Conservation (phyloP, 257 asterid species). For the Gynochthodes officinalis region DNA sequence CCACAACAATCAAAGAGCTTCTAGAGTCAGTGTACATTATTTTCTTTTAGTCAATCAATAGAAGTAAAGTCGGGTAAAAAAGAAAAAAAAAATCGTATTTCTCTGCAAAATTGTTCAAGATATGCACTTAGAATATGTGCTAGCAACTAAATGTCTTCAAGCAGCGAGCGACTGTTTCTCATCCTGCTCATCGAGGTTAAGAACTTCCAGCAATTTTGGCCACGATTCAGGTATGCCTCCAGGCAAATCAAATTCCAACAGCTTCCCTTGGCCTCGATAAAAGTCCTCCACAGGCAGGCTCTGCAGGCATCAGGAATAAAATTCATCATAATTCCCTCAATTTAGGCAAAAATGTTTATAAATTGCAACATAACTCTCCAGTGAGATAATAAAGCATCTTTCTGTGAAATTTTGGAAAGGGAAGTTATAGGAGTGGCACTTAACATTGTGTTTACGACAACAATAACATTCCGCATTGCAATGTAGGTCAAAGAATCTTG, state of each 20-base stretch:
- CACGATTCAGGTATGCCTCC: slow-evolving; percentile 92
- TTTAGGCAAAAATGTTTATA: not conserved
- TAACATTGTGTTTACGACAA: not conserved
- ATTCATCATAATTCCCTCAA: not conserved
- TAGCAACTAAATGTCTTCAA: slow-evolving; percentile 29
- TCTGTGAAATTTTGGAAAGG: not conserved
- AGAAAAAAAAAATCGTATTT: slow-evolving; percentile 14
- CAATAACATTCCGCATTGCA: not conserved
- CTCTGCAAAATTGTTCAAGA: slow-evolving; percentile 49
- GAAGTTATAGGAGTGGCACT: not conserved
- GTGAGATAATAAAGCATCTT: not conserved
- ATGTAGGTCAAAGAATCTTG: not conserved
- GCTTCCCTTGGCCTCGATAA: slow-evolving; percentile 61
- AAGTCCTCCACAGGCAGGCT: slow-evolving; percentile 90
- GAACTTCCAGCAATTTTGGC: slow-evolving; percentile 89
- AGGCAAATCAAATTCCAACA: slow-evolving; percentile 78
- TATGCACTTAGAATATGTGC: slow-evolving; percentile 27
- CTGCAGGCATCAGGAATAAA: slow-evolving; percentile 34
- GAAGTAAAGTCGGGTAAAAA: slow-evolving; percentile 1
- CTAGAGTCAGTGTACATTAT: slow-evolving; percentile 28
- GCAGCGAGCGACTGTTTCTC: slow-evolving; percentile 65
- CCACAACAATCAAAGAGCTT: slow-evolving; percentile 29
- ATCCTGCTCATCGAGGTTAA: slow-evolving; percentile 78
- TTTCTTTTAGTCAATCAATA: slow-evolving; percentile 17
- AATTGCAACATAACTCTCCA: not conserved